Evolutionary conservation across 495 filamentous ascomycete genomes (phyloP).

Genomic region (Margaritispora aquatica): DNA sequence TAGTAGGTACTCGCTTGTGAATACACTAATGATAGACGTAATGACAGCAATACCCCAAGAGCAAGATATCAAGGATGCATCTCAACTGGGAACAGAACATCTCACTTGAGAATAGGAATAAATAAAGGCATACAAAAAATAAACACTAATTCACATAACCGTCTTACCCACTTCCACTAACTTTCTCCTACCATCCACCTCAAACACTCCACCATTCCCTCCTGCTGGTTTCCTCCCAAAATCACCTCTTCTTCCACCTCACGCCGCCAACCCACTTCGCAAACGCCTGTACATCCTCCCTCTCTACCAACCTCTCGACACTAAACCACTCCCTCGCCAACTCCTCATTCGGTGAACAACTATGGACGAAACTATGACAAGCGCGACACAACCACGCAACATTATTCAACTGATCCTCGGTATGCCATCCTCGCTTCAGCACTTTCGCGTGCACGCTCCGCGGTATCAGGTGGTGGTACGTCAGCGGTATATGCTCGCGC

Average conservation of each 20-base stretch:
- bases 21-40: too few relatives aligned
- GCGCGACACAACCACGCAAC: constrained; percentile 88
- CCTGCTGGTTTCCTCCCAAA: too few relatives aligned
- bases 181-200: too few relatives aligned
- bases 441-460: constrained; percentile 71
- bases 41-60: too few relatives aligned
- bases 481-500: constrained; percentile 69
- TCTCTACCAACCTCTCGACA: constrained; percentile 58
- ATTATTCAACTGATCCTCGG: constrained; percentile 64
- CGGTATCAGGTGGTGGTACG: constrained; percentile 84
- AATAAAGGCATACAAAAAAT: too few relatives aligned
- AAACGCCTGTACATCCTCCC: constrained; percentile 70
- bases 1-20: too few relatives aligned
- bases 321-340: constrained; percentile 69
- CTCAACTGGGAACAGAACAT: too few relatives aligned
- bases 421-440: constrained; percentile 75
- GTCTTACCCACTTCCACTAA: too few relatives aligned
- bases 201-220: too few relatives aligned
- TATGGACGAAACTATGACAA: constrained; percentile 82
- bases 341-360: constrained; percentile 70
- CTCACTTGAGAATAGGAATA: too few relatives aligned
- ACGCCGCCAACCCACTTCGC: constrained; percentile 59
- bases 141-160: too few relatives aligned
- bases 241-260: constrained; percentile 55
- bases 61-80: too few relatives aligned